These are phyloP conservation scores for Nicotiana noctiflora DNA, from an alignment of 257 asterid genomes.

Conservation along the genomic window DNA sequence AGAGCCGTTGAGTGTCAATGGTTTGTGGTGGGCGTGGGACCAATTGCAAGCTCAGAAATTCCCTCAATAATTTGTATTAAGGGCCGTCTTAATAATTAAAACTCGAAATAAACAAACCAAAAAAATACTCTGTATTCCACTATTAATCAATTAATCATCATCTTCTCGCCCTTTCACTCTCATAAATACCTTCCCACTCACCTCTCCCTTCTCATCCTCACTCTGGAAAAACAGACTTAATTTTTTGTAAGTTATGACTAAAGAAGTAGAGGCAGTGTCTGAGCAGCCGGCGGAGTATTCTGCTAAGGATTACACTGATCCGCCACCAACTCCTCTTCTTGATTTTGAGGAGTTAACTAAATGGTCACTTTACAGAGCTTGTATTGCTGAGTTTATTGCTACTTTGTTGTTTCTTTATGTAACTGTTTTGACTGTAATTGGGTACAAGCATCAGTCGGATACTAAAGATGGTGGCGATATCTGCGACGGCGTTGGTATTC, in stretches of 20 bases:
- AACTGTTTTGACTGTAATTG: constrained; percentile 58
- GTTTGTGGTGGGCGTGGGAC: not conserved
- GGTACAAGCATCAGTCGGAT: constrained; percentile 48
- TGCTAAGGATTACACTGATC: constrained; percentile 75
- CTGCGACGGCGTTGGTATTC: constrained; percentile 64
- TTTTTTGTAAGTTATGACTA: constrained; percentile 28
- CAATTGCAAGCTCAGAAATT: constrained; percentile 18
- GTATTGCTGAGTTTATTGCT: constrained; percentile 72
- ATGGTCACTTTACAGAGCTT: constrained; percentile 73
- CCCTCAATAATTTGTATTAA: not conserved
- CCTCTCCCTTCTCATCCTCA: not conserved
- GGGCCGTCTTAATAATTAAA: not conserved
- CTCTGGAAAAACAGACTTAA: not conserved
- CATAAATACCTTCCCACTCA: not conserved
- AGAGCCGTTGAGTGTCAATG: constrained; percentile 3
- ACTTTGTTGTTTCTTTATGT: constrained; percentile 67
- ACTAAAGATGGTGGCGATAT: constrained; percentile 24
- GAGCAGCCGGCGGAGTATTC: constrained; percentile 34
- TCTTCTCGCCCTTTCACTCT: not conserved
- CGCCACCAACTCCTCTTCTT: constrained; percentile 63
- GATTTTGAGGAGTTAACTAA: constrained; percentile 48
- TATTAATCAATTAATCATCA: constrained; percentile 23
- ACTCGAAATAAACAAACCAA: not conserved
- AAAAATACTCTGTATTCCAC: not conserved
- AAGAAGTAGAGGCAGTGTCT: constrained; percentile 44